Evolutionary conservation across 805 yeast species (phyloP).

Genomic region (Cyberlindnera americana): DNA sequence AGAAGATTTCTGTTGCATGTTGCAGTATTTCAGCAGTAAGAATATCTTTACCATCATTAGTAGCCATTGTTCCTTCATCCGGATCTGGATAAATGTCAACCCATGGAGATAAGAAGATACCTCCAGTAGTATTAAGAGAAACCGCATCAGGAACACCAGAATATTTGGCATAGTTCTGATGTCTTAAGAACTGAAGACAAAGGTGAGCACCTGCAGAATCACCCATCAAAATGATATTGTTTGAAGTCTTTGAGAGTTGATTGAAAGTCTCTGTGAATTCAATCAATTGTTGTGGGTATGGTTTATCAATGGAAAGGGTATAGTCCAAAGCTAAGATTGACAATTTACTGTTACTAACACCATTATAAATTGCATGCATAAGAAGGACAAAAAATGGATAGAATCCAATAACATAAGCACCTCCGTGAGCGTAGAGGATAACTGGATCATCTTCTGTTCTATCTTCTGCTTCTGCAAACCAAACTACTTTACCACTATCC

Average conservation of each 20-base stretch:
- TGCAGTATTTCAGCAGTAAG: constrained; percentile 7
- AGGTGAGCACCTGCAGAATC: constrained; percentile 34
- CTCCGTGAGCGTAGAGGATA: constrained; percentile 15
- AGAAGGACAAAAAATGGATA: constrained; percentile 9
- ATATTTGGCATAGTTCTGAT: constrained; percentile 6
- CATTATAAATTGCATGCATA: constrained; percentile 1
- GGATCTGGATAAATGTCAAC: constrained; percentile 13
- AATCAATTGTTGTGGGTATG: constrained; percentile 27
- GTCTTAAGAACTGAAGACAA: constrained; percentile 19
- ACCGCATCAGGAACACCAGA: constrained; percentile 3
- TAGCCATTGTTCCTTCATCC: constrained; percentile 1
- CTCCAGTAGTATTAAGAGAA: constrained; percentile 4
- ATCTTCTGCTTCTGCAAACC: constrained; percentile 27
- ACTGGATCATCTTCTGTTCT: constrained; percentile 19
- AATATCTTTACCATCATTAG: constrained; percentile 7
- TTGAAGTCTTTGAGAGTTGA: constrained; percentile 14
- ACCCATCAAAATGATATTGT: constrained; percentile 26
- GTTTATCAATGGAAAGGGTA: constrained; percentile 23
- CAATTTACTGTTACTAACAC: constrained; percentile 12
- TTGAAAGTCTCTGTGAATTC: constrained; percentile 23
- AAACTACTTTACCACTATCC: constrained; percentile 2
- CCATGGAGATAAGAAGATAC: constrained; percentile 19
- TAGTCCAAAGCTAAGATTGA: constrained; percentile 29
- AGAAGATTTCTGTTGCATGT: constrained; percentile 5
- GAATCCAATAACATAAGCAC: constrained; percentile 14